Base-by-base conservation (phyloP, 768 basidiomycete genomes). In the Rickenella mellea region DNA sequence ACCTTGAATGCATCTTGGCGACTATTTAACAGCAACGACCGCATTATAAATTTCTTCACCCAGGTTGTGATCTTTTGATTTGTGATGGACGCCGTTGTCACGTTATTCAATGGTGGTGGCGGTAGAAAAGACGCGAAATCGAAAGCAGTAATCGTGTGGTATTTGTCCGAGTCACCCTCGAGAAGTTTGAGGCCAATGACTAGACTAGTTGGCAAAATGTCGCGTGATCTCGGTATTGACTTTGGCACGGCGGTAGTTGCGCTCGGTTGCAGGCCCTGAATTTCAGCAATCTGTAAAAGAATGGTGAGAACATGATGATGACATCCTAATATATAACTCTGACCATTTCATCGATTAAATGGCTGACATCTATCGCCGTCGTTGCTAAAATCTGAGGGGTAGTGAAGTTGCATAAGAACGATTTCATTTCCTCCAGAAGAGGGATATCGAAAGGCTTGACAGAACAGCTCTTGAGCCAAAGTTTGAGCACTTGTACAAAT, bases 151-250 rank as follows among this genome's bases (percentile, higher is more conserved):
- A 72, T 61, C 17, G 56, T 50, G 15, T 50, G 52, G 48, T 66
- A 71, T 39, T 51, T 56, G 42, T 70, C n/a, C n/a, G n/a, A n/a
- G n/a, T n/a, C 66, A 14, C 67, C 66, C 51, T 73, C 71, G 8
- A 71, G 53, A 9, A 70, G 48, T 3, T 69, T 63, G 10, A 73
- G 60, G 1, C 63, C 69, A 33, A 64, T 58, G 2, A 70, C 72
- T 4, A 73, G 59, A 46, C 67, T 66, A 7, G 51, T 44, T 1
- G 70, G 67, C 10, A 50, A 53, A 31, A 70, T 57, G 27, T 68
- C 56, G 5, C 59, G 49, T 4, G 64, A 50, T 40, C n/a, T n/a
- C n/a, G n/a, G n/a, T n/a, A n/a, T n/a, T n/a, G n/a, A n/a, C n/a
- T n/a, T n/a, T n/a, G n/a, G n/a, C n/a, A n/a, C n/a, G n/a, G n/a